A percentile compares a stretch with the other conserved stretches of the same genome.
Conservation (phyloP, 495 filamentous ascomycete species). For the Friedmanniomyces endolithicus region DNA sequence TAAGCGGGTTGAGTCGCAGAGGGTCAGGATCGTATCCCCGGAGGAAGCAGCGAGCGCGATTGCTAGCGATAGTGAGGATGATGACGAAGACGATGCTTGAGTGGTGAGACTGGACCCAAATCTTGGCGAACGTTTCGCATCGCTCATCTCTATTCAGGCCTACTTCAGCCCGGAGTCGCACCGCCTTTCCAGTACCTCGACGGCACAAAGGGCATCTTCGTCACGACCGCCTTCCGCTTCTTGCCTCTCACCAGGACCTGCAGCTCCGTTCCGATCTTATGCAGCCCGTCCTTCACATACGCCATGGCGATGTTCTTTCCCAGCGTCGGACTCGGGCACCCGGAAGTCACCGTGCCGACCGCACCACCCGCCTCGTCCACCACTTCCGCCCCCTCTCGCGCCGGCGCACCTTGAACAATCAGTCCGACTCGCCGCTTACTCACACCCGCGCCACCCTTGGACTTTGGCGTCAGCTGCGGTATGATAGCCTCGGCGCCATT, state of each 20-base stretch:
- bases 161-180: not conserved
- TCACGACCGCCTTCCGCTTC: conserved; percentile 62
- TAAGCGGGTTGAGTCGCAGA: not conserved
- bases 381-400: conserved; percentile 77
- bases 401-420: conserved; percentile 73
- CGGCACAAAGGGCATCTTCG: conserved; percentile 89
- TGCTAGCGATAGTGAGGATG: not conserved
- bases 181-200: conserved; percentile 52
- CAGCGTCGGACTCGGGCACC: conserved; percentile 75
- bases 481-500: conserved; percentile 69
- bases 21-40: not conserved
- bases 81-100: not conserved
- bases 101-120: too few relatives aligned
- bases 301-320: conserved; percentile 92
- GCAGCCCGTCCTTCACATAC: conserved; percentile 68
- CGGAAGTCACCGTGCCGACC: conserved; percentile 69
- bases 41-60: not conserved
- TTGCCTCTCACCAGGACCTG: conserved; percentile 70
- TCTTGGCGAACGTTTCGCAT: not conserved
- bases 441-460: conserved; percentile 54
- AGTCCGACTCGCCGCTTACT: conserved; percentile 65
- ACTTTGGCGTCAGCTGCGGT: conserved; percentile 53
- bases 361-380: conserved; percentile 46
- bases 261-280: conserved; percentile 79
- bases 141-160: too few relatives aligned